Percentiles rank a stretch among this genome's conserved stretches.
These are phyloP conservation scores for Jatropha podagrica DNA, from an alignment of 441 rosid genomes.

Conservation along the genomic window DNA sequence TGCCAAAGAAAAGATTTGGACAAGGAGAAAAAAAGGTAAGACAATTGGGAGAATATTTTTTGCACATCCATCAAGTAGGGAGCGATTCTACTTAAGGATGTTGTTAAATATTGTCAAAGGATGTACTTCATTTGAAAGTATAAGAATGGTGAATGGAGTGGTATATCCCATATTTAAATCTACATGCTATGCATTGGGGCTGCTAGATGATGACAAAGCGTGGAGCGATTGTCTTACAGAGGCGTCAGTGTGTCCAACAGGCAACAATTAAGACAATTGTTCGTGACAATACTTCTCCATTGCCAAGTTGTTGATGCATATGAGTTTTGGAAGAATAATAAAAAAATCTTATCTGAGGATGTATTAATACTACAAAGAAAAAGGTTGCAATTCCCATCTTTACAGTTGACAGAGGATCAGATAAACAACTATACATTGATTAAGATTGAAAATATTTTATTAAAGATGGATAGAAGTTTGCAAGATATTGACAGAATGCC, in stretches of 20 bases:
- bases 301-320: not conserved
- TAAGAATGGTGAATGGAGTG: not conserved
- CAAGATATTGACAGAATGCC: too few relatives aligned
- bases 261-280: not conserved
- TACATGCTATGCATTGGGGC: not conserved
- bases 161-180: not conserved
- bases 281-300: not conserved
- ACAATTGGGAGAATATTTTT: too few relatives aligned
- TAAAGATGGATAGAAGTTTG: too few relatives aligned
- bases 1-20: too few relatives aligned
- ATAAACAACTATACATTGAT: not conserved
- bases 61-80: not conserved
- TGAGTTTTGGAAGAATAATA: not conserved
- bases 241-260: not conserved
- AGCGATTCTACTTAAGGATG: not conserved
- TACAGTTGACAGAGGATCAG: not conserved
- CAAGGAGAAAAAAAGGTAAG: too few relatives aligned
- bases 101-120: not conserved
- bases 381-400: not conserved
- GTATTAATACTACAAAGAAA: not conserved
- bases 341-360: not conserved
- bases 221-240: not conserved
- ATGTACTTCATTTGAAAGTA: not conserved
- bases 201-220: conserved; percentile 3
- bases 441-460: not conserved